Evolutionary conservation across 208 protist genomes (phyloP).

Genomic region (Lotmaria passim): DNA sequence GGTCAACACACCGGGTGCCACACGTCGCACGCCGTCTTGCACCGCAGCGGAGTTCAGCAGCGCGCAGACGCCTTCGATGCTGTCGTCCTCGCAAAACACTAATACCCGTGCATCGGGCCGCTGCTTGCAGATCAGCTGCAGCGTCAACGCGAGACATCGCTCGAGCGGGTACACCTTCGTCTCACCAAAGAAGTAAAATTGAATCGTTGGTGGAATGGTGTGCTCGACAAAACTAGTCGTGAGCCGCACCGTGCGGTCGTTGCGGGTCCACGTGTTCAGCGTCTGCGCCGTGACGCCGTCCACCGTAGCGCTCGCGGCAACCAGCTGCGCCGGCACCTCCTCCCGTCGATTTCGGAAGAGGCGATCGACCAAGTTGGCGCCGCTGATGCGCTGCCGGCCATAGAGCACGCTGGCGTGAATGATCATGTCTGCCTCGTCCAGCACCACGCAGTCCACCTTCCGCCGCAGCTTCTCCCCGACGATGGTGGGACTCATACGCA

Average conservation of each 20-base stretch:
- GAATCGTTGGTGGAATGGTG: conserved; percentile 77
- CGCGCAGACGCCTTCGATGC: conserved; percentile 45
- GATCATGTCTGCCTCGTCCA: conserved; percentile 89
- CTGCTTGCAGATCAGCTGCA: conserved; percentile 82
- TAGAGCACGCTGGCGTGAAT: conserved; percentile 38
- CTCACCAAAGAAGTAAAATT: conserved; percentile 81
- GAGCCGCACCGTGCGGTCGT: conserved; percentile 87
- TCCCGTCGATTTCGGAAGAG: conserved; percentile 72
- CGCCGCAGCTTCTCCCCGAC: conserved; percentile 85
- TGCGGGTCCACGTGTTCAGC: conserved; percentile 89
- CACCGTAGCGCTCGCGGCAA: conserved; percentile 86
- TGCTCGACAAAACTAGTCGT: conserved; percentile 92
- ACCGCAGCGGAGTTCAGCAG: conserved; percentile 37
- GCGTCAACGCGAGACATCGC: conserved; percentile 44
- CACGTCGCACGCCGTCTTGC: conserved; percentile 10
- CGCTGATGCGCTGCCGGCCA: conserved; percentile 53
- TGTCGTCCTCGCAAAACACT: conserved; percentile 59
- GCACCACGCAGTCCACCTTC: conserved; percentile 91
- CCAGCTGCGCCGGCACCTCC: conserved; percentile 87
- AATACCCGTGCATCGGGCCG: conserved; percentile 65
- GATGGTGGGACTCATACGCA: conserved; percentile 63
- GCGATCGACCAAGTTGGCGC: conserved; percentile 78
- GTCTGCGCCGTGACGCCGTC: conserved; percentile 83
- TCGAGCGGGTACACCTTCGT: conserved; percentile 46
- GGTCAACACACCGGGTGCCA: conserved; percentile 13